Evolutionary conservation across 768 basidiomycete genomes (phyloP), one percentile per base, ranked within the genome.

Genomic region (Collybia mongolica): DNA sequence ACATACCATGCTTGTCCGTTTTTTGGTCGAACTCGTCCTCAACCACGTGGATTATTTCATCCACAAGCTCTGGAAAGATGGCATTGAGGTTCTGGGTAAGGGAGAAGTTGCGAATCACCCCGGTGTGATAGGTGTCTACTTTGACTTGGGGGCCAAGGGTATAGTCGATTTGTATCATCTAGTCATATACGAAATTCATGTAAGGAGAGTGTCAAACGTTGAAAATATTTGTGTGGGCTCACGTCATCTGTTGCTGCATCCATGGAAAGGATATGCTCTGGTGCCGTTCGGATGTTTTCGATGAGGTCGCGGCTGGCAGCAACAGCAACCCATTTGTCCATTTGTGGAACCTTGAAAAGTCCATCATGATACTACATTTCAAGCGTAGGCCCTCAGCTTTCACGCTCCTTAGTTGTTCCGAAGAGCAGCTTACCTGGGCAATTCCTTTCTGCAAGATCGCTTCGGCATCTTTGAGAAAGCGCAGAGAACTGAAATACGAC

Each of bases 281-380:
- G 49, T 0, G 70, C 69, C 45, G 59, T 64, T 19, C 78, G 71
- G 15, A 85, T 57, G 37, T 84, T 82, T 5, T 82, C 76, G 11
- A 82, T 61, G 40, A 74, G 64, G 20, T 72, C 52, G 0, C 66
- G 61, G 1, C 77, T 73, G 17, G 68, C 68, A 18, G 75, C 60
- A 6, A 83, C 59, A 20, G 80, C 67, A 6, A 69, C 46, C 80
- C 80, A 81, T 51, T 63, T 61, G 40, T 74, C 65, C 20, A 73
- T 57, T 48, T 64, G 62, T 1, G 78, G 66, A 3, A 81, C 65
- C 55, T 70, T 74, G 62, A 78, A 82, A 0, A 58, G 51, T 7
- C 46, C 28, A 23, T 58, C 58, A 17, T 39, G 46, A 35, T 64
- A 59, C 54, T 52, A 23, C 6, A 14, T 32, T 32, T 32, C 32